Base-by-base conservation (phyloP, 2,329 filamentous ascomycete species). In the Sphaerostilbella broomeana region DNA sequence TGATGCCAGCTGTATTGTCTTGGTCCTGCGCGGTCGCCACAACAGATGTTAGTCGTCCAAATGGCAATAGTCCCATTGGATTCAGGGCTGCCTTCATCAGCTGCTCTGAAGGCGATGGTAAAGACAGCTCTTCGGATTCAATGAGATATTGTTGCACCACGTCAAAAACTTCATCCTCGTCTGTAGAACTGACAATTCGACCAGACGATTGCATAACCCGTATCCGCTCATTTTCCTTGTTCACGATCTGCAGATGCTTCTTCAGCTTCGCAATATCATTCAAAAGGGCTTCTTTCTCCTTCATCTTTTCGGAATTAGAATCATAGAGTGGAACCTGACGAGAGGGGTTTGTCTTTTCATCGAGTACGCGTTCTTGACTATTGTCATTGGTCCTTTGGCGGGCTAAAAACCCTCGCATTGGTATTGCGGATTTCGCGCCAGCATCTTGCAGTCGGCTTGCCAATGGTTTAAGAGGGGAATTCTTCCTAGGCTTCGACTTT, bases 201-300 rank as follows among this genome's bases (percentile, higher is more conserved):
- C 67, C 62, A 5, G 66, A 62, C 2, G 59, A 51, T 34, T 68
- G 60, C 50, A 61, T 58, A 6, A 57, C 31, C 20, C 69, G 62
- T 35, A 79, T 59, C 13, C 73, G 68, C 32, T 75, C 69, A 37
- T 79, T 80, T 51, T 80, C 80, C n/a, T 62, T 64, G 35, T 68
- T 68, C 6, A 75, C 69, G 5, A 77, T 52, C 7, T 65, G 56
- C n/a, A 85, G 52, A 46, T 86, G 81, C 16, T 64, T 65, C 51
- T 75, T 70, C 1, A 86, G 58, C 29, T 64, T 62, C 25, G 67
- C 63, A 3, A 84, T 59, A 50, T 86, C 73, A 4, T 66, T 66
- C 4, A 69, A 58, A 2, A 86, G 62, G 5, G 65, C 63, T 40
- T 77, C 71, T 29, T 72, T 69, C 21, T 71, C 52, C 29, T 65